Evolutionary conservation across 169 alveolate species (phyloP), one percentile per base, ranked within the genome.

Genomic region (Eimeria maxima): DNA sequence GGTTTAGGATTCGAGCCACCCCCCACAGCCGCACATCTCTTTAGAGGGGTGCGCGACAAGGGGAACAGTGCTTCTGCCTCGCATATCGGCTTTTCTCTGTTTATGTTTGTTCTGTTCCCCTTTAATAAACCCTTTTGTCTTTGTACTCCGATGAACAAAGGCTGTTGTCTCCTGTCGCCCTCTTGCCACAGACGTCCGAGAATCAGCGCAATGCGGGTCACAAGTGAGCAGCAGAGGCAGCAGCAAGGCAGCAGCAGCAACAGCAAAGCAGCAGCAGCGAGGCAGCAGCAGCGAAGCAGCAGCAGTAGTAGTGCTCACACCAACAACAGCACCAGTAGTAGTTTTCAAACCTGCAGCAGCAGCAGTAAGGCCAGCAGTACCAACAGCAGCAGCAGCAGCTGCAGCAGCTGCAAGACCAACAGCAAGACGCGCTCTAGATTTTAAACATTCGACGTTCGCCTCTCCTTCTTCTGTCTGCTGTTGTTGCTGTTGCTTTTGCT

Each of bases 191-290:
- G 81, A 69, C 81, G 16, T 29, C 47, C 24, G 81, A 69, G 81
- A 38, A 14, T 38, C 81, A 69, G 81, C 81, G 81, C 47, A 22
- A 20, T 8, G 81, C 47, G 20, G 81, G 47, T 69, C 14, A 44
- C 10, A 69, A 69, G 81, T 69, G 81, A 69, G 81, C 81, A 69
- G 81, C 81, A 69, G 81, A 20, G 29, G 81, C 81, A 29, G 81
- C 81, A 69, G 81, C 81, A 69, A 69, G 45, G 80, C 80, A 69
- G 80, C 42, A 69, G 81, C 81, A 22, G 81, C 81, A 69, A 50
- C 6, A 69, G 81, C 78, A 14, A 27, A 7, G 47, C 44, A 27
- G 24, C 44, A 47, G 8, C 81, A 11, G 47, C 81, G 6, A 20
- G 47, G 11, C 47, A 44, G 29, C 45, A 22, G 45, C 38, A n/a